These are phyloP conservation scores for Allium cepa DNA, from an alignment of 106 monocot species.

Conservation along the genomic window DNA sequence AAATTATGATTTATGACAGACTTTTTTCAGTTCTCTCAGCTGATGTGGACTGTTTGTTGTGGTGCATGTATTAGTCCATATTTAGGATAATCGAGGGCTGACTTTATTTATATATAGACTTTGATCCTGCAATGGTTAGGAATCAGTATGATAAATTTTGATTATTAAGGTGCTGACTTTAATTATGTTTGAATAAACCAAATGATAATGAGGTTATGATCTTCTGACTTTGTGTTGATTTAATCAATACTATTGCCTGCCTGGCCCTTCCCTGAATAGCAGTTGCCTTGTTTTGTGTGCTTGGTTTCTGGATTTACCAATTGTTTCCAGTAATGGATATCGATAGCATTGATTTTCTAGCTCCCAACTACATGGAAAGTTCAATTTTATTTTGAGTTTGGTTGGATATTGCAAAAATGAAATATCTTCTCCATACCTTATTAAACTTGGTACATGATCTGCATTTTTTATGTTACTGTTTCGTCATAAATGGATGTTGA, in stretches of 20 bases:
- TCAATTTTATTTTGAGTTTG: too few species aligned
- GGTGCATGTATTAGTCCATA: constrained; percentile 1
- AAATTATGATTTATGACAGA: background rate
- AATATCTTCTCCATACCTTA: too few species aligned
- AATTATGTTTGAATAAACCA: background rate
- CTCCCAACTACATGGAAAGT: background rate
- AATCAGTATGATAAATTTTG: background rate
- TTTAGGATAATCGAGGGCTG: background rate
- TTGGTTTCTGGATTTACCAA: too few species aligned
- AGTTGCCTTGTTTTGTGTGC: background rate
- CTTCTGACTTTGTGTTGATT: background rate
- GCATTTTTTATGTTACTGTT: too few species aligned
- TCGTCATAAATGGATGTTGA: too few species aligned
- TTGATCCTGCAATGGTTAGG: background rate
- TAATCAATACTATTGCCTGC: background rate
- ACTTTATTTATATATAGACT: background rate
- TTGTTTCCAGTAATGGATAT: background rate
- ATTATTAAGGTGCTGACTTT: constrained; percentile 7
- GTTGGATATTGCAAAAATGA: too few species aligned
- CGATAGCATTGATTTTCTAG: background rate
- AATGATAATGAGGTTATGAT: background rate
- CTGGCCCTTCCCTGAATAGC: background rate
- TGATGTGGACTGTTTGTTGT: background rate
- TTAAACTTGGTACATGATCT: too few species aligned
- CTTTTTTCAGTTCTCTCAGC: background rate